Evolutionary conservation across 129 eudicot species (phyloP).

Genomic region (Logfia minima): DNA sequence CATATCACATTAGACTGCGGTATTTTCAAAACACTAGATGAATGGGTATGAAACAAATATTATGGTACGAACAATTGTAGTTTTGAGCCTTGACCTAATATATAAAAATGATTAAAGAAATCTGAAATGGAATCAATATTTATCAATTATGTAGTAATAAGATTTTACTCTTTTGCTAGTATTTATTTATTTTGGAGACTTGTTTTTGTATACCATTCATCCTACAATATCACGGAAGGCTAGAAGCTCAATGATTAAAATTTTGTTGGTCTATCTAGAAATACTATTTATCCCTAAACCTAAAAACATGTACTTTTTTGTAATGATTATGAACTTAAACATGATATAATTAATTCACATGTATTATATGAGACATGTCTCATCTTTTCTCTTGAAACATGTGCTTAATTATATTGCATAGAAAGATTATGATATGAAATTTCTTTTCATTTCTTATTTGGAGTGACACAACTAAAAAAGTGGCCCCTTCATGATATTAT

Average conservation of each 20-base stretch:
- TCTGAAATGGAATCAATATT: too few species aligned
- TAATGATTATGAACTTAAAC: not conserved
- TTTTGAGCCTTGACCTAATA: too few species aligned
- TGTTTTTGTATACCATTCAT: not conserved
- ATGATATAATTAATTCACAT: conserved; percentile 5
- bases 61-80: not conserved
- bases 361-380: not conserved
- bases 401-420: not conserved
- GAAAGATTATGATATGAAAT: too few species aligned
- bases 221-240: not conserved
- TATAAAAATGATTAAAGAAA: too few species aligned
- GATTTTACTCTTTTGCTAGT: not conserved
- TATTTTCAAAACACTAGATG: too few species aligned
- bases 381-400: not conserved
- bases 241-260: not conserved
- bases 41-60: not conserved
- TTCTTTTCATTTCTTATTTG: not conserved
- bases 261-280: not conserved
- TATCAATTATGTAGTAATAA: too few species aligned
- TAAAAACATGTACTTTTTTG: not conserved
- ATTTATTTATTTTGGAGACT: not conserved
- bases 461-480: not conserved
- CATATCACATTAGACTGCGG: too few species aligned
- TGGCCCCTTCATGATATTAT: too few species aligned
- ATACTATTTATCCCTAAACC: not conserved